Evolutionary conservation across 2,329 filamentous ascomycete genomes (phyloP).

Genomic region (Pseudomassariella vexata): DNA sequence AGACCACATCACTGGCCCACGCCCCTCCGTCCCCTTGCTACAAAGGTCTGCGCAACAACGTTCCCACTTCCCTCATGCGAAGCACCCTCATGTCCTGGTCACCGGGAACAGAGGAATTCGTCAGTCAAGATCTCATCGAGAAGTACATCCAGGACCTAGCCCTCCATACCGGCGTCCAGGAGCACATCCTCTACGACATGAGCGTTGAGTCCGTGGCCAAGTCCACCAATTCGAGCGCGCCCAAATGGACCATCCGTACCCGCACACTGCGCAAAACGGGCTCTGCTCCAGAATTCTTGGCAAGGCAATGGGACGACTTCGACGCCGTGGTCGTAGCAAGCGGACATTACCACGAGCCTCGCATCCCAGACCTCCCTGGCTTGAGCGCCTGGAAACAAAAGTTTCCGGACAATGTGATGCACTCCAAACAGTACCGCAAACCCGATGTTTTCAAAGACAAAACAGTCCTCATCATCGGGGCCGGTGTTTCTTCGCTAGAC

Average conservation of each 20-base stretch:
- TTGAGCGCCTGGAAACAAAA: slow-evolving; percentile 49
- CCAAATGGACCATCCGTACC: slow-evolving; percentile 46
- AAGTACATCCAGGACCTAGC: slow-evolving; percentile 59
- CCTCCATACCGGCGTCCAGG: slow-evolving; percentile 39
- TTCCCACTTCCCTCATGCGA: slow-evolving; percentile 53
- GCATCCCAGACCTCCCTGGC: slow-evolving; percentile 54
- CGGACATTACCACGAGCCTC: slow-evolving; percentile 62
- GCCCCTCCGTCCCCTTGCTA: slow-evolving; percentile 50
- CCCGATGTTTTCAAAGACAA: slow-evolving; percentile 53
- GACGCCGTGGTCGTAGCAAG: slow-evolving; percentile 62
- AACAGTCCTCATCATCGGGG: slow-evolving; percentile 46
- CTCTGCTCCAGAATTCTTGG: slow-evolving; percentile 17
- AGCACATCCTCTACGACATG: slow-evolving; percentile 49
- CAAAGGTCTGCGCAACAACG: slow-evolving; percentile 63
- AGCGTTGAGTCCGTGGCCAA: slow-evolving; percentile 50
- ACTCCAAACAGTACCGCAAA: slow-evolving; percentile 68
- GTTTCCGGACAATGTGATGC: slow-evolving; percentile 49
- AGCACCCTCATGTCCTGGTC: slow-evolving; percentile 47
- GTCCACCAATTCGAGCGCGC: slow-evolving; percentile 21
- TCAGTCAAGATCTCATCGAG: slow-evolving; percentile 49
- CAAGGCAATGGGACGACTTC: slow-evolving; percentile 35
- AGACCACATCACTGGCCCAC: slow-evolving; percentile 29
- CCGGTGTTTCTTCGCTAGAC: slow-evolving; percentile 36
- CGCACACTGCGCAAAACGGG: slow-evolving; percentile 30
- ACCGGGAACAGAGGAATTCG: slow-evolving; percentile 51